Evolutionary conservation across 352 stramenopile genomes (phyloP), one percentile per base, ranked within the genome.

Genomic region (Pythium plurisporium): DNA sequence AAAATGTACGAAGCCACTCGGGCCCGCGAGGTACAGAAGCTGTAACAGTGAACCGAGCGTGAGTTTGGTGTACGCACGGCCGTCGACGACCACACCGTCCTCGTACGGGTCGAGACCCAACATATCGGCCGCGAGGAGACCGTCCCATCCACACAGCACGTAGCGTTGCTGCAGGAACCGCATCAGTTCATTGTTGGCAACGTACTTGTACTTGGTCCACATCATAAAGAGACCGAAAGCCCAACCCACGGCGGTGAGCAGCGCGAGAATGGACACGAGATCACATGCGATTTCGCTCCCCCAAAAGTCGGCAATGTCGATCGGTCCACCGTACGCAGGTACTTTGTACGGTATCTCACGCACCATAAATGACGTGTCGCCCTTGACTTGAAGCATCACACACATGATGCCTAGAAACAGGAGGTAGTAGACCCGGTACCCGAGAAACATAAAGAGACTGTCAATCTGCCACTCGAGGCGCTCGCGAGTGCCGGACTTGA

Each of bases 201-300:
- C 65, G 30, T 62, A 65, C 5, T 62, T 66, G 53, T 76, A 84
- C 10, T 65, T 63, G 22, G 72, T 82, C 42, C 45, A 42, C 25
- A 37, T 22, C 8, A 59, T 20, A 17, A 79, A 26, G 45, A 79
- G 64, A 9, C 72, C 62, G 11, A 74, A 59, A 29, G 70, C 33
- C 8, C 47, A 14, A 1, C 72, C 65, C 26, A 31, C 51, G 31
- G 70, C 25, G 37, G 62, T 67, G 19, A 85, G 55, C 1, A 82
- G 47, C 2, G 53, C 64, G 0, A 79, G 55, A 17, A 81, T 57
- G 8, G 77, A 61, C 9, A 64, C 48, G 30, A 82, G 65, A 43
- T 87, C 76, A n/a, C 71, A 72, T 25, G 77, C 73, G 47, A 84
- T 71, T 37, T 87, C 76, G 29, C 64, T 87, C 11, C 62, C 55